Percentiles rank a stretch among this genome's conserved stretches.
Evolutionary conservation across 2,329 filamentous ascomycete genomes (phyloP).

Genomic region (Colletotrichum ledebouriae): DNA sequence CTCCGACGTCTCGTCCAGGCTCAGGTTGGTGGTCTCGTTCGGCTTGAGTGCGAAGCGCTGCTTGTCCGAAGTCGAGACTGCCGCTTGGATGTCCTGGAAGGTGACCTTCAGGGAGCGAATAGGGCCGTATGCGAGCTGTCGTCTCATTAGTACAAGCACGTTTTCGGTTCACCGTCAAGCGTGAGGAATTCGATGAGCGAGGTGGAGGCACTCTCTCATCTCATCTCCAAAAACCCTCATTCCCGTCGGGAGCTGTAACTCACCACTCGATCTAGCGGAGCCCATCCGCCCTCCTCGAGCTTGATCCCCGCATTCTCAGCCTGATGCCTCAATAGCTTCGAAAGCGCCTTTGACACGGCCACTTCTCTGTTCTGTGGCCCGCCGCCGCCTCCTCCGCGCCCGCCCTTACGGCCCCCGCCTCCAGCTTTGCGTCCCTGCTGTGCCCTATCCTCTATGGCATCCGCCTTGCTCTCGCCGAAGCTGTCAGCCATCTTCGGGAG

Average conservation of each 20-base stretch:
- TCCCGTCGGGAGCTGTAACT: slow-evolving; percentile 50
- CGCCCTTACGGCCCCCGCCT: slow-evolving; percentile 48
- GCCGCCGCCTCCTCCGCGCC: slow-evolving; percentile 47
- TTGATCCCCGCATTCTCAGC: slow-evolving; percentile 67
- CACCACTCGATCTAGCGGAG: slow-evolving; percentile 69
- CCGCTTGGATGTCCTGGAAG: slow-evolving; percentile 77
- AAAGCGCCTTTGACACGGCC: slow-evolving; percentile 67
- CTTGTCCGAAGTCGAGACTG: slow-evolving; percentile 85
- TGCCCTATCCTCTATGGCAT: slow-evolving; percentile 42
- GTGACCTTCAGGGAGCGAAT: slow-evolving; percentile 80
- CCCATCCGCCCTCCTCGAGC: slow-evolving; percentile 72
- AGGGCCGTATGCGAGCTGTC: slow-evolving; percentile 66
- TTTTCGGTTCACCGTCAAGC: slow-evolving; percentile 15
- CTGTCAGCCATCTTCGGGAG: slow-evolving; percentile 26
- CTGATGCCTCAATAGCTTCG: slow-evolving; percentile 68
- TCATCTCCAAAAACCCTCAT: neutral
- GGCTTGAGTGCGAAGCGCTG: slow-evolving; percentile 87
- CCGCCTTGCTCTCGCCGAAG: slow-evolving; percentile 13
- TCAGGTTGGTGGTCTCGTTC: slow-evolving; percentile 51
- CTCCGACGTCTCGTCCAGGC: slow-evolving; percentile 48
- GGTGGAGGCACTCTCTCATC: neutral
- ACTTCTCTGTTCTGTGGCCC: slow-evolving; percentile 57
- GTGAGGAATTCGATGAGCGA: neutral
- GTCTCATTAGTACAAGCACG: neutral
- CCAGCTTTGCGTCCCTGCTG: slow-evolving; percentile 42